phyloP scores from a whole-genome alignment of 768 basidiomycete genomes.

The Phlebiopsis flavidoalba region DNA sequence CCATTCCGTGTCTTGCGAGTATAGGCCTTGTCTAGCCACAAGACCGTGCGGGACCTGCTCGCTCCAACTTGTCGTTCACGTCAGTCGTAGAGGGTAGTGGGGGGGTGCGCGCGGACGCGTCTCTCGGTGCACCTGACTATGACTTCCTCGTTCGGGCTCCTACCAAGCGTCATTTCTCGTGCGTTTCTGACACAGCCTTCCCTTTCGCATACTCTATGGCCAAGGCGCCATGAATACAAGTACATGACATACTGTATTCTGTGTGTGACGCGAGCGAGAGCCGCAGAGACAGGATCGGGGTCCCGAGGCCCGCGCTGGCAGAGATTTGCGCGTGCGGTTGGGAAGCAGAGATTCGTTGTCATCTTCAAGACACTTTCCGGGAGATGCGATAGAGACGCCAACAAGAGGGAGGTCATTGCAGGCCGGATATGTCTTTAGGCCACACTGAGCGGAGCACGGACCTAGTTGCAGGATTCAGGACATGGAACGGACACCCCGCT shows the following conservation, averaged over 20 bases:
- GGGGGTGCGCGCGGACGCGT: constrained; percentile 42
- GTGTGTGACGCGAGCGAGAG: constrained; percentile 8
- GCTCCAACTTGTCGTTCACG: constrained; percentile 18
- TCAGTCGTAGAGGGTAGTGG: no score
- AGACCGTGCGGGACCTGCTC: constrained; percentile 41
- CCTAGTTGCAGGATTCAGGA: constrained; percentile 13
- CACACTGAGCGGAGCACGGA: constrained; percentile 1
- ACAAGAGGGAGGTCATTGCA: constrained; percentile 34
- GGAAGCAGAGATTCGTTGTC: constrained; percentile 17
- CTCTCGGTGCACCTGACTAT: constrained; percentile 40
- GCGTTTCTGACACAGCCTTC: constrained; percentile 48
- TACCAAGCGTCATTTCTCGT: constrained; percentile 27
- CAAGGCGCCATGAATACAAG: constrained; percentile 2
- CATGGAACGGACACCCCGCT: not conserved
- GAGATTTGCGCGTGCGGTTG: constrained; percentile 37
- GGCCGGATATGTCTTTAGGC: constrained; percentile 7
- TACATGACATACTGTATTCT: constrained; percentile 5
- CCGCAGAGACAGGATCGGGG: constrained; percentile 28
- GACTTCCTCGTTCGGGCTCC: constrained; percentile 10
- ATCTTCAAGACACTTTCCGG: constrained; percentile 42
- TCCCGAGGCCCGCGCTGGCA: constrained; percentile 51
- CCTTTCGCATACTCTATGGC: constrained; percentile 24
- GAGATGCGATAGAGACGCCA: constrained; percentile 39
- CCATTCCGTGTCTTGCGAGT: constrained; percentile 8
- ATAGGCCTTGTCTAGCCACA: not conserved